A percentile compares a stretch with the other conserved stretches of the same genome.
Conservation (phyloP, 257 asterid species). For the Solanum acaule region DNA sequence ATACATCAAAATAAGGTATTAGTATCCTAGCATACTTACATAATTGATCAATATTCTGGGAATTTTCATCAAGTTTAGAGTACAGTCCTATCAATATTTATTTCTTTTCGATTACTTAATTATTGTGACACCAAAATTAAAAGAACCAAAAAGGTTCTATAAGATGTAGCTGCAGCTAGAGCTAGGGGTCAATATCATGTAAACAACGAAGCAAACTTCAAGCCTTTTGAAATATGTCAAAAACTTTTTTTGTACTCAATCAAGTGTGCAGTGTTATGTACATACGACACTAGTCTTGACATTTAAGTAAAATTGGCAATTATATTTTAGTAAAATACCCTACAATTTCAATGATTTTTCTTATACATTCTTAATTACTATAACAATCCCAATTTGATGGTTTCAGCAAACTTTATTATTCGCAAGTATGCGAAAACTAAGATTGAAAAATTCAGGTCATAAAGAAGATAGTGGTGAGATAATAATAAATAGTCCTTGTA, state of each 20-base stretch:
- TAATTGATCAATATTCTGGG: not conserved
- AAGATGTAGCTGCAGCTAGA: not conserved
- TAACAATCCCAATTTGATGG: not conserved
- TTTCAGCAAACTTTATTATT: not conserved
- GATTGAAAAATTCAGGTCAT: not conserved
- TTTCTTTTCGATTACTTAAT: not conserved
- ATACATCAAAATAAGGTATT: not conserved
- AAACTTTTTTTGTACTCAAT: not conserved
- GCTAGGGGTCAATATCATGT: not conserved
- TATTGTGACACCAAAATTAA: not conserved
- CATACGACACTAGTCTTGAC: not conserved
- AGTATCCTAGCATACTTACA: not conserved
- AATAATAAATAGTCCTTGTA: not conserved
- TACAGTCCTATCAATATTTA: not conserved
- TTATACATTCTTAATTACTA: no score
- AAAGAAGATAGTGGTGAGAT: not conserved
- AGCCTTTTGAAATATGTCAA: not conserved
- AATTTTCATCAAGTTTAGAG: not conserved
- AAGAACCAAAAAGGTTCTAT: no score
- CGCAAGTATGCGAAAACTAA: not conserved
- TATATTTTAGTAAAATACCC: not conserved
- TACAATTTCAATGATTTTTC: not conserved
- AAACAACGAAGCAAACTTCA: not conserved
- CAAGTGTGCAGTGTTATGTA: not conserved
- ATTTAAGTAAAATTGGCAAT: not conserved